Conservation (phyloP, 352 stramenopile genomes). For the Phytophthora brassicae region DNA sequence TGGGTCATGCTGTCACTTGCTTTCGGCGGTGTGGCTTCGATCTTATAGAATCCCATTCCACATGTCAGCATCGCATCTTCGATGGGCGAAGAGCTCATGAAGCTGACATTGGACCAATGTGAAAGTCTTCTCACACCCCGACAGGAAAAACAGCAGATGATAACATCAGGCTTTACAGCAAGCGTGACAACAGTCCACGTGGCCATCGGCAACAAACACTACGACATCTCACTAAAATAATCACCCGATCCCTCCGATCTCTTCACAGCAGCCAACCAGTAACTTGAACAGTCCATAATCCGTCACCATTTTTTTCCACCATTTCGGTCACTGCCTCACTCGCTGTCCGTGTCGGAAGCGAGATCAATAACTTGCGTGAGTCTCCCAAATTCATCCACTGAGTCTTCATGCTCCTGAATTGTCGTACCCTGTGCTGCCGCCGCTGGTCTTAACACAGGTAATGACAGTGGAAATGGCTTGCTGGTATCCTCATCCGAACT, state of each 20-base stretch:
- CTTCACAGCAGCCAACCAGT: conserved; percentile 1
- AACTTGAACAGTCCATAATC: background rate
- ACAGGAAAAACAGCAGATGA: conserved; percentile 21
- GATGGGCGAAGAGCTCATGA: conserved; percentile 46
- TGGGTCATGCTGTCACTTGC: conserved; percentile 5
- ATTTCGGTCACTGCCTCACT: conserved; percentile 19
- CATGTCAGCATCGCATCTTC: conserved; percentile 82
- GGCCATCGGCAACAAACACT: conserved; percentile 85
- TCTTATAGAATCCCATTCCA: conserved; percentile 65
- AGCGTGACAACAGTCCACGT: conserved; percentile 49
- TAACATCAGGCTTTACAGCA: conserved; percentile 23
- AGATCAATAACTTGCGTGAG: conserved; percentile 47
- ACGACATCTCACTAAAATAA: conserved; percentile 62
- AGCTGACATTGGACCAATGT: conserved; percentile 45
- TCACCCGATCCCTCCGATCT: background rate
- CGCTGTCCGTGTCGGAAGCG: conserved; percentile 51
- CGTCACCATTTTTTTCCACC: background rate
- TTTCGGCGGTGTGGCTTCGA: conserved; percentile 10
- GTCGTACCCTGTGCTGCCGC: conserved; percentile 12
- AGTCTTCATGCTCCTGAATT: conserved; percentile 11
- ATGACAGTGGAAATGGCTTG: conserved; percentile 31
- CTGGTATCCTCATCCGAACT: conserved; percentile 39
- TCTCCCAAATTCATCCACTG: conserved; percentile 12
- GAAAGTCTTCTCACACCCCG: conserved; percentile 20
- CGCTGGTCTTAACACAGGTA: conserved; percentile 20